Percentiles rank a stretch among this genome's conserved stretches.
phyloP scores from a whole-genome alignment of 768 basidiomycete genomes.

The Boletus bicolor region DNA sequence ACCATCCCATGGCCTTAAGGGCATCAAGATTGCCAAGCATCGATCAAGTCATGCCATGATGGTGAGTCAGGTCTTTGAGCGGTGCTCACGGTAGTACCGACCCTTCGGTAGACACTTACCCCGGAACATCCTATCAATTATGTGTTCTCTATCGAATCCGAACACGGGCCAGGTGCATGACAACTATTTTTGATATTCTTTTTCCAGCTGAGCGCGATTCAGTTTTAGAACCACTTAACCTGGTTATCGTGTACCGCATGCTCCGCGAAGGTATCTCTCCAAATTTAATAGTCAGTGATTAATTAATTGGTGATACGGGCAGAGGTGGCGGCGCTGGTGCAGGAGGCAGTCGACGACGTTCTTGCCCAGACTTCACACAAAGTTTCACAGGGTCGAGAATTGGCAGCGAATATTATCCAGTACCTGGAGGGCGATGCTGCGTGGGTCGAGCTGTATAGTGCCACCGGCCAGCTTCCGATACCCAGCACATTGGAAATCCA shows the following conservation, averaged over 20 bases:
- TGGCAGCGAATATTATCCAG: conserved; percentile 51
- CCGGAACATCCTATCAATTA: conserved; percentile 74
- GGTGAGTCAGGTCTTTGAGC: conserved; percentile 35
- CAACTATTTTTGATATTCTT: conserved; percentile 3
- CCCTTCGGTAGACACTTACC: conserved; percentile 60
- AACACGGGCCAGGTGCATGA: conserved; percentile 52
- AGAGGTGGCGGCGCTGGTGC: conserved; percentile 71
- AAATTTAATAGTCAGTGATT: neutral
- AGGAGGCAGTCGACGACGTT: conserved; percentile 43
- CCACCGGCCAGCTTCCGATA: conserved; percentile 67
- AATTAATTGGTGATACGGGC: conserved; percentile 8
- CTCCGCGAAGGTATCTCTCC: conserved; percentile 68
- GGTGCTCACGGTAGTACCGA: neutral
- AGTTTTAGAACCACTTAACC: conserved; percentile 61
- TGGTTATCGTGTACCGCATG: conserved; percentile 74
- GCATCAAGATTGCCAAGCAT: conserved; percentile 51
- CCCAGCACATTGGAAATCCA: conserved; percentile 38
- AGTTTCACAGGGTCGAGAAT: conserved; percentile 37
- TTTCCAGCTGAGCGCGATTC: conserved; percentile 4
- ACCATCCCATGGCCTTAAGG: conserved; percentile 41
- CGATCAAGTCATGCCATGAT: conserved; percentile 45
- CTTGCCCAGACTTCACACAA: conserved; percentile 35
- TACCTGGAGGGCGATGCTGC: conserved; percentile 57
- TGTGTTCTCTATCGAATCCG: conserved; percentile 74
- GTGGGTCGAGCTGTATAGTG: conserved; percentile 69